Evolutionary conservation across 2,329 filamentous ascomycete genomes (phyloP), one percentile per base, ranked within the genome.

Genomic region (Colletotrichum liriopes): DNA sequence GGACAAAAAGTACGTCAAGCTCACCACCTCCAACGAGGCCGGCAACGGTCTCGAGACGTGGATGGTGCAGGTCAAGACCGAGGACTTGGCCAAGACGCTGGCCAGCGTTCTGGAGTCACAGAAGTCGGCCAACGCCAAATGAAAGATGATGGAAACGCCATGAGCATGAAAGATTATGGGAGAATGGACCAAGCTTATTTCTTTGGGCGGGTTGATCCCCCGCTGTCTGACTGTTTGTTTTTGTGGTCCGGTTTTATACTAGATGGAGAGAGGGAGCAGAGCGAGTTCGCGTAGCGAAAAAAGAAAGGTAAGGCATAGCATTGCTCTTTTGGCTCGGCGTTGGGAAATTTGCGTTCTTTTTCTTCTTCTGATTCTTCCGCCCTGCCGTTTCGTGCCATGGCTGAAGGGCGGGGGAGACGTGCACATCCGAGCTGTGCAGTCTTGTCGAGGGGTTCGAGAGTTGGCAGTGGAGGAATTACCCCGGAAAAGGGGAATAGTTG

Each of bases 1-100:
- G 8, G 86, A 87, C 37, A 84, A 85, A 14, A 93, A 92, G 81
- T 91, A 89, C 71, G 83, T 93, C 71, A 90, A 88, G 78, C 76
- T 92, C 69, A 85, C 85, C 14, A 86, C 89, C 6, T 87, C 90
- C 1, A 87, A 87, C 68, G 89, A 90, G 62, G 84, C 85, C 61
- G 91, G 90, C 20, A 86, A 86, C 56, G 86, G 87, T 0, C 81
- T 93, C 37, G 91, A 93, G 81, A 90, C 90, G 5, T 95, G 92
- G 91, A 88, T 92, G 78, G 81, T 95, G 20, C 90, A 92, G 78
- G 89, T 94, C 59, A 94, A 93, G 84, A 91, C 91, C 3, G 84
- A 86, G 74, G 86, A 89, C 45, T 77, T 91, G 52, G 88, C 92
- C 18, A 54, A 69, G 49, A 54, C 61, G 37, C 64, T 74, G 18